Conservation (phyloP, 495 filamentous ascomycete genomes). For the Daldinia decipiens region DNA sequence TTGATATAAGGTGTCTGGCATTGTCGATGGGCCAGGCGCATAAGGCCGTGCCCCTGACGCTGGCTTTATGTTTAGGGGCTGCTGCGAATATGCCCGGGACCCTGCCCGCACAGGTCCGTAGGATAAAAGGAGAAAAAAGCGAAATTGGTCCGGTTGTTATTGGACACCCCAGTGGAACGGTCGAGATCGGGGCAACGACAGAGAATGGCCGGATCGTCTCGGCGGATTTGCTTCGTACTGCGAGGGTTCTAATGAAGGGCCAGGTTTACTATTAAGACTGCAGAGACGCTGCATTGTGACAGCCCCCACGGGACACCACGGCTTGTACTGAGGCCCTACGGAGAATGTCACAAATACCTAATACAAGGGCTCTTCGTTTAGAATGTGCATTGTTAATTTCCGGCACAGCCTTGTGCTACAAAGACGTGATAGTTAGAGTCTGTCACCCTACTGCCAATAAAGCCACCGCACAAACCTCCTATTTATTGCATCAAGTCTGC, state of each 20-base stretch:
- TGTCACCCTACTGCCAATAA: too few species aligned
- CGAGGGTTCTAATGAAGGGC: slow-evolving; percentile 66
- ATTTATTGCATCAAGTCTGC: too few species aligned
- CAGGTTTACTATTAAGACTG: slow-evolving; percentile 60
- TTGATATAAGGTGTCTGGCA: slow-evolving; percentile 61
- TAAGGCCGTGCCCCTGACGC: slow-evolving; percentile 70
- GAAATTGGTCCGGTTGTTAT: slow-evolving; percentile 58
- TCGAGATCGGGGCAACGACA: slow-evolving; percentile 64
- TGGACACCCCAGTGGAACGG: slow-evolving; percentile 69
- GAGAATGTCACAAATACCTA: neutral
- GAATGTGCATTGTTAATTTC: neutral
- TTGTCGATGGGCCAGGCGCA: slow-evolving; percentile 69
- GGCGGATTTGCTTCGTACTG: slow-evolving; percentile 64
- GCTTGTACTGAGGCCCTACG: neutral
- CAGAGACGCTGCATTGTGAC: neutral
- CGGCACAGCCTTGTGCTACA: neutral
- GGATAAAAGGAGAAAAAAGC: slow-evolving; percentile 37
- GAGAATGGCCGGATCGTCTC: slow-evolving; percentile 53
- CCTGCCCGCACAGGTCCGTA: slow-evolving; percentile 53
- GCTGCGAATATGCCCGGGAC: slow-evolving; percentile 64
- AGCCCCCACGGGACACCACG: neutral
- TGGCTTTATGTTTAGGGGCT: slow-evolving; percentile 69
- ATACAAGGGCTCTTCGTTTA: neutral
- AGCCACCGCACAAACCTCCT: too few species aligned
- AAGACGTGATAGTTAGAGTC: neutral